These are phyloP conservation scores for Daucus carota DNA, from an alignment of 129 eudicot species.

Conservation along the genomic window DH1_v3.0 NC_030387.2:11481501-11482000, in stretches of 20 bases:
- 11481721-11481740: neutral
- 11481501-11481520: neutral
- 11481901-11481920: conserved; percentile 15
- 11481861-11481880: conserved; percentile 13
- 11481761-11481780: neutral
- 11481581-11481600: neutral
- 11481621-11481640: neutral
- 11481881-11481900: conserved; percentile 15
- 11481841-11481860: conserved; percentile 6
- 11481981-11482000: conserved; percentile 4
- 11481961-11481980: conserved; percentile 18
- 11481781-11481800: neutral
- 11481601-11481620: neutral
- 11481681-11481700: neutral
- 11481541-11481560: neutral
- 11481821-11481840: neutral
- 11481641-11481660: neutral
- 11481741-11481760: neutral
- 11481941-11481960: conserved; percentile 14
- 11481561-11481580: neutral
- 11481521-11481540: neutral
- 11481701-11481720: neutral
- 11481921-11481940: conserved; percentile 18
- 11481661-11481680: neutral
- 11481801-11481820: neutral